These are phyloP conservation scores for Tetrahymena malaccensis DNA, from an alignment of 73 alveolate species.

Conservation along the genomic window DNA sequence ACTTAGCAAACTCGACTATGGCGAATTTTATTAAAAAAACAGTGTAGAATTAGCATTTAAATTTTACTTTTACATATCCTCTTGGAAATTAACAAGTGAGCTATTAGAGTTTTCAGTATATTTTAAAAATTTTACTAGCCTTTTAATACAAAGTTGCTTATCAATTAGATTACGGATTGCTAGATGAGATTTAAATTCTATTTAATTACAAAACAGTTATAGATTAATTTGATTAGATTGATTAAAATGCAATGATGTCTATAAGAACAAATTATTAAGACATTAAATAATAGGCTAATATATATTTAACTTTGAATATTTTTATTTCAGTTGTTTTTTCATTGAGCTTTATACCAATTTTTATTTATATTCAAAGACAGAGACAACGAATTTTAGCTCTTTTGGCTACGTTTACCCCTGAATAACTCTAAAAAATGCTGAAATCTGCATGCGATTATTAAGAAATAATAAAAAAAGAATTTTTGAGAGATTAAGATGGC, in stretches of 20 bases:
- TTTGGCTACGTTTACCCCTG: background rate
- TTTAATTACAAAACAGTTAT: too few relatives aligned
- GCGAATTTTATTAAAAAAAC: too few relatives aligned
- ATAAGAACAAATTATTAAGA: background rate
- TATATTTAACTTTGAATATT: too few relatives aligned
- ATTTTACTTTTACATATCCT: too few relatives aligned
- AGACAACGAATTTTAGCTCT: background rate
- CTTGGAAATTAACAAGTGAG: too few relatives aligned
- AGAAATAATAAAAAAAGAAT: background rate
- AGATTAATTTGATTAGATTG: background rate
- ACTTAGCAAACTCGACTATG: too few relatives aligned
- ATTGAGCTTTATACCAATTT: background rate
- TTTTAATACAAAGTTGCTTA: too few relatives aligned
- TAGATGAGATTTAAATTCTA: too few relatives aligned
- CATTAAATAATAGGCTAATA: background rate
- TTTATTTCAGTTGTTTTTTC: background rate
- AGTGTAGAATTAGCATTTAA: too few relatives aligned
- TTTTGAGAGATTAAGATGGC: background rate
- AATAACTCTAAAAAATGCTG: background rate
- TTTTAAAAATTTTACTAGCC: too few relatives aligned
- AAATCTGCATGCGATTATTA: background rate
- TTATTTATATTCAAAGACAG: background rate
- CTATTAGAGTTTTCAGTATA: too few relatives aligned
- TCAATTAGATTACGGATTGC: too few relatives aligned
- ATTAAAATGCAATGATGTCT: background rate